phyloP scores from a whole-genome alignment of 176 grass and related monocot genomes.

The Cocos nucifera region DNA sequence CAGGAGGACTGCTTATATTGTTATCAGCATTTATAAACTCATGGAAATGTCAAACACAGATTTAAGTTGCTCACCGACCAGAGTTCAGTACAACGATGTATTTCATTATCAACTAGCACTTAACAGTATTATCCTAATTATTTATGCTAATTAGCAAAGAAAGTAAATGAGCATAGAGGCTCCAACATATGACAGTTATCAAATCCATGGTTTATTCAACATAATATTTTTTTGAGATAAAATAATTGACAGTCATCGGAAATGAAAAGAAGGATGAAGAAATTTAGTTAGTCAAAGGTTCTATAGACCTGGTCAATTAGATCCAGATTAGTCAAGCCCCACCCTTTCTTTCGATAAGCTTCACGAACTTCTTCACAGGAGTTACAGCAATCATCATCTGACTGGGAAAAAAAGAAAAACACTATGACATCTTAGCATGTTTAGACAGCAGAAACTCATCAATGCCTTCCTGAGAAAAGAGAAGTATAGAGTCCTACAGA shows the following conservation, averaged over 20 bases:
- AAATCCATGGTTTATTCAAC: no score
- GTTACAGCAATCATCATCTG: slow-evolving; percentile 95
- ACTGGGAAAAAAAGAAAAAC: slow-evolving; percentile 39
- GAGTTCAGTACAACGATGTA: no score
- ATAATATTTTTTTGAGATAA: not conserved
- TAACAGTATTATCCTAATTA: no score
- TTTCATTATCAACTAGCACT: no score
- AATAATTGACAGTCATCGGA: slow-evolving; percentile 1
- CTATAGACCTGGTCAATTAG: slow-evolving; percentile 70
- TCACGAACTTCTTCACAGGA: slow-evolving; percentile 95
- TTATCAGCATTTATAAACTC: no score
- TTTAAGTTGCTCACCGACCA: no score
- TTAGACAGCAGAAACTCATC: not conserved
- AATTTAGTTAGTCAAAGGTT: not conserved
- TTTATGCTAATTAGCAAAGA: no score
- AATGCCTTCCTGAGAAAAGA: not conserved
- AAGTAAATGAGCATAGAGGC: no score
- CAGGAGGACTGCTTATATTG: no score
- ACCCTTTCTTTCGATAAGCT: slow-evolving; percentile 83
- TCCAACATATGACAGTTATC: no score
- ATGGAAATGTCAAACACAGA: no score
- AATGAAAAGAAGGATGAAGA: not conserved
- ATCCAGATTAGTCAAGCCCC: slow-evolving; percentile 72
- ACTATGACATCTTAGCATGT: slow-evolving; percentile 27
- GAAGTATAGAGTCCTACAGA: no score